Percentiles rank a stretch among this genome's conserved stretches.
Conservation (phyloP, 139 green algal species). For the Pycnococcus provasolii region DNA sequence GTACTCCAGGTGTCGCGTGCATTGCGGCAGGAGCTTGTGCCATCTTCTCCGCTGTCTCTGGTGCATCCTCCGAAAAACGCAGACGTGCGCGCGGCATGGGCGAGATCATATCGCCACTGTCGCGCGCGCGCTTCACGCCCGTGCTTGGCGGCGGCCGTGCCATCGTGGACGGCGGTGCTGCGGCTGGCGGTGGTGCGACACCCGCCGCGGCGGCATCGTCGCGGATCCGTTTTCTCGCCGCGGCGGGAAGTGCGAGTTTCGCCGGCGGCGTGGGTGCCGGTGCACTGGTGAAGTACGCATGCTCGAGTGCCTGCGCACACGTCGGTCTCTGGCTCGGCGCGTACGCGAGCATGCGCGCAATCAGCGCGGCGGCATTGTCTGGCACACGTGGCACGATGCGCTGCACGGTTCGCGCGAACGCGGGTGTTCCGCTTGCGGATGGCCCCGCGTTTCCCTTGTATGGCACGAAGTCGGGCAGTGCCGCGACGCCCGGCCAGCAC, state of each 20-base stretch:
- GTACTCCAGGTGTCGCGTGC: no score
- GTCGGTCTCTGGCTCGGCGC: slow-evolving; percentile 5
- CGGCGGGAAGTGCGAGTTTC: not conserved
- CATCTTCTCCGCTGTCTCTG: no score
- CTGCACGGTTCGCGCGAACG: not conserved
- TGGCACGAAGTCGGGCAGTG: slow-evolving; percentile 27
- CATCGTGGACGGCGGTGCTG: no score
- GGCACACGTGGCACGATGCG: slow-evolving; percentile 7
- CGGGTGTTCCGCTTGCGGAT: not conserved
- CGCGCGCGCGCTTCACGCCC: no score
- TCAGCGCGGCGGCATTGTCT: slow-evolving; percentile 24
- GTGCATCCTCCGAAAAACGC: no score
- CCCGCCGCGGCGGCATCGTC: no score
- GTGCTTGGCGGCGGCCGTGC: no score
- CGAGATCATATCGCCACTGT: no score
- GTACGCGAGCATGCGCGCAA: slow-evolving; percentile 24
- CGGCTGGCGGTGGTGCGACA: no score
- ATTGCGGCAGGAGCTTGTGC: no score
- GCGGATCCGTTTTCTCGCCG: no score
- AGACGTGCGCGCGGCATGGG: no score
- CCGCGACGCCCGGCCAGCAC: slow-evolving; percentile 28
- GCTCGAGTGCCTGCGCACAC: slow-evolving; percentile 13
- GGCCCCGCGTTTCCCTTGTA: not conserved
- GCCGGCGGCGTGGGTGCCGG: not conserved
- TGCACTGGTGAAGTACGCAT: slow-evolving; percentile 22